Percentiles rank a stretch among this genome's conserved stretches.
These are phyloP conservation scores for Penicillium olsonii DNA, from an alignment of 2,329 filamentous ascomycete genomes.

Conservation along the genomic window DNA sequence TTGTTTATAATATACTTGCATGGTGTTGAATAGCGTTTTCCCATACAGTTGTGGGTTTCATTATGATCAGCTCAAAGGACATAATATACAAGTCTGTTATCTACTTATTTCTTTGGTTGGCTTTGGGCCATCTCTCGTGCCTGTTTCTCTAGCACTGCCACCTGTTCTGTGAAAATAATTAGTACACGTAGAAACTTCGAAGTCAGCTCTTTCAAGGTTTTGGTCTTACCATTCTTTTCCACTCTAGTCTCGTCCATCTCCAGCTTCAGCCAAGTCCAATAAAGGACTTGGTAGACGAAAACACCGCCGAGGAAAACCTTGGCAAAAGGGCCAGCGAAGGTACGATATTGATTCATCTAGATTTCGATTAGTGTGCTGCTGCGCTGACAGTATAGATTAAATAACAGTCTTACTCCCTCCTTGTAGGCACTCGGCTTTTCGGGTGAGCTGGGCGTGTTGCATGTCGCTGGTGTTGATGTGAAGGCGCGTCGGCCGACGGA, in stretches of 20 bases:
- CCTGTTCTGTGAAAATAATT: constrained; percentile 31
- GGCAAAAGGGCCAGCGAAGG: constrained; percentile 46
- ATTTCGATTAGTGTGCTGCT: not conserved
- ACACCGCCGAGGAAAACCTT: constrained; percentile 52
- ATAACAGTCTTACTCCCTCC: constrained; percentile 28
- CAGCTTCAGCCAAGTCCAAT: constrained; percentile 51
- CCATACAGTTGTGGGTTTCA: constrained; percentile 3
- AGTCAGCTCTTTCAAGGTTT: not conserved
- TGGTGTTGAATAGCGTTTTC: not conserved
- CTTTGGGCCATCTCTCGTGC: constrained; percentile 34
- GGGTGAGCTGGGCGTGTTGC: constrained; percentile 5
- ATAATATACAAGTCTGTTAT: constrained; percentile 15
- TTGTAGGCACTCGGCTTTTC: constrained; percentile 23
- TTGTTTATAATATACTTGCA: not conserved
- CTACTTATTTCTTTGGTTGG: constrained; percentile 27
- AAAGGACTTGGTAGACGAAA: constrained; percentile 51
- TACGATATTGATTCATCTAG: constrained; percentile 43
- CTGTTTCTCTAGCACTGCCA: constrained; percentile 37
- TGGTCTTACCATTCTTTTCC: constrained; percentile 39
- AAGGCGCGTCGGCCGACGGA: constrained; percentile 2
- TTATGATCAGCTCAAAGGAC: not conserved
- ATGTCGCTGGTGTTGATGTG: constrained; percentile 9
- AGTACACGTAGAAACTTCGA: constrained; percentile 1
- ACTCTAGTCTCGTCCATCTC: constrained; percentile 49
- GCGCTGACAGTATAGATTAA: not conserved